Base-by-base conservation (phyloP, 2,329 filamentous ascomycete species). In the Fusarium sp. region DNA sequence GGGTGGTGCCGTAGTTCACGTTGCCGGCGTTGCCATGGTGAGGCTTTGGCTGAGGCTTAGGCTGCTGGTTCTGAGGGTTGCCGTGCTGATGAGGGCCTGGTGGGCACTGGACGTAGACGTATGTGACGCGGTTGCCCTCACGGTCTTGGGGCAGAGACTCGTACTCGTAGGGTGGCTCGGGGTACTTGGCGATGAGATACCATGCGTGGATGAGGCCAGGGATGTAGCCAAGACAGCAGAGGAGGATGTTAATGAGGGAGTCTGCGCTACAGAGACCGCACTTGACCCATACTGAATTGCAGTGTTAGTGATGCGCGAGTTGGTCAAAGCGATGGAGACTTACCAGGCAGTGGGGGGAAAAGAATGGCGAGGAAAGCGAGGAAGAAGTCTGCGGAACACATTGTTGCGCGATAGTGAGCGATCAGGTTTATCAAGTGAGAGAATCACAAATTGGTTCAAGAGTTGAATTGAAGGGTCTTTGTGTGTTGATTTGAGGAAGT, bases 161-260 rank as follows among this genome's bases (percentile, higher is more conserved):
- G 81, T 96, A 94, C 69, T 91, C 88, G 79, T 87, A 87, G 62
- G 90, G 85, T 42, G 87, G 73, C 66, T 98, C 95, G 62, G 96
- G 96, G 80, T 91, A 93, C 78, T 93, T 92, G 76, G 93, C 88
- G 81, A 99, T 98, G 81, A 98, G 97, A 86, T 98, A 99, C 95
- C 96, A 98, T 69, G 94, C 89, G 83, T 99, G 96, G 4, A 99
- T 84, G 52, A 98, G 91, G 66, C 95, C 95, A 22, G 95, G 95
- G 65, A 98, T 81, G 77, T 86, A 94, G 75, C 91, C 92, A 24
- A 95, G 88, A 57, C 89, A 79, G 81, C 92, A 96, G 76, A 98
- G 93, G 48, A 94, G 91, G 80, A 98, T 91, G 84, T 99, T 99
- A 85, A 99, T 97, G 76, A 98, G 77, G 11, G 92, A 95, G 83